Conservation (phyloP, 2,329 filamentous ascomycete species). For the Aureobasidium sp. region DNA sequence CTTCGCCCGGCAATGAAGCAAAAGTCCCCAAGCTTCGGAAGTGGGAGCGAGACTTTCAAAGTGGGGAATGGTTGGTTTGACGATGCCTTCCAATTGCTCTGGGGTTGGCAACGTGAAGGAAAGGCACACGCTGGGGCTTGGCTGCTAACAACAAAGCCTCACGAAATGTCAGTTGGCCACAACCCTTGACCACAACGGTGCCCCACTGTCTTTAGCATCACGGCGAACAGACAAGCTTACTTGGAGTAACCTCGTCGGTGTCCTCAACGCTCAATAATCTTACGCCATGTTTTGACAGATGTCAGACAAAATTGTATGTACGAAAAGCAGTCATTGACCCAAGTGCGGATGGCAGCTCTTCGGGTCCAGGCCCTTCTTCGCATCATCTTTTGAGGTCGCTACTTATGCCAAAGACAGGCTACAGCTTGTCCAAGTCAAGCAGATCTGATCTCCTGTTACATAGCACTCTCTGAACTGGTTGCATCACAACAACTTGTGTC, state of each 20-base stretch:
- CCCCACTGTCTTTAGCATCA: neutral
- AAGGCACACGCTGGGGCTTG: neutral
- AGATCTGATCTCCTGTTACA: neutral
- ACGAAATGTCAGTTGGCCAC: neutral
- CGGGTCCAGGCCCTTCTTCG: neutral
- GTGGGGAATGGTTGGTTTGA: too few species aligned
- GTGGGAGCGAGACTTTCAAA: too few species aligned
- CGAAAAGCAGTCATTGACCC: neutral
- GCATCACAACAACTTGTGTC: neutral
- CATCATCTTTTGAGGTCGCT: neutral
- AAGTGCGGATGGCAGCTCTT: neutral
- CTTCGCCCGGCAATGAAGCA: too few species aligned
- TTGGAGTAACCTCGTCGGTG: neutral
- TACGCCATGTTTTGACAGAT: neutral
- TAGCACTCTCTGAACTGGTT: neutral
- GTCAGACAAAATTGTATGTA: neutral
- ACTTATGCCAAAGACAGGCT: neutral
- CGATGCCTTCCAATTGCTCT: neutral
- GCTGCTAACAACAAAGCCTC: neutral
- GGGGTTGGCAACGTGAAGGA: neutral
- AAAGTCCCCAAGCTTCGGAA: too few species aligned
- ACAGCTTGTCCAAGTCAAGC: neutral
- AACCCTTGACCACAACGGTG: neutral
- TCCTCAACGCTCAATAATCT: neutral
- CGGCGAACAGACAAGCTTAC: constrained; percentile 7